Conservation (phyloP, 768 basidiomycete species). For the Russula emetica region DNA sequence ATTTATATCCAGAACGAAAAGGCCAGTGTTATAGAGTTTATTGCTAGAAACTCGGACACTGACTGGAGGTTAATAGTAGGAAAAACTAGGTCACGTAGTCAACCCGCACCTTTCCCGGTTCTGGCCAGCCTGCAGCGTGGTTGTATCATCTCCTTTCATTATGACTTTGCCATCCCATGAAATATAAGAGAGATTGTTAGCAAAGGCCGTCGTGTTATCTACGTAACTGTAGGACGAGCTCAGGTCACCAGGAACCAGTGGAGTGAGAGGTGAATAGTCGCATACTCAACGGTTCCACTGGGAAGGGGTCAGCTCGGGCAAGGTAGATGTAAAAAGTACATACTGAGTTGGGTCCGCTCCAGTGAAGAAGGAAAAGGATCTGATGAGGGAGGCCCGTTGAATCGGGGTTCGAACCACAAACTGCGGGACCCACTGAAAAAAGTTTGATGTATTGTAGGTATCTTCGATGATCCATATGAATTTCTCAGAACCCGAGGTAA, state of each 20-base stretch:
- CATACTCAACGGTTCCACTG: slow-evolving; percentile 71
- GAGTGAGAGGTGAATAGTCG: slow-evolving; percentile 13
- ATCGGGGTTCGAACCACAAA: not conserved
- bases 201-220: slow-evolving; percentile 49
- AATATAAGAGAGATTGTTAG: slow-evolving; percentile 52
- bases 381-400: slow-evolving; percentile 6
- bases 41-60: slow-evolving; percentile 76
- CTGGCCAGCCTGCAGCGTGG: slow-evolving; percentile 47
- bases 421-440: slow-evolving; percentile 25
- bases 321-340: slow-evolving; percentile 20
- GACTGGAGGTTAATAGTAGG: not conserved
- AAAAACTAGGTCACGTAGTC: not conserved
- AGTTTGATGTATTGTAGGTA: slow-evolving; percentile 25
- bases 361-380: slow-evolving; percentile 21
- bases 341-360: slow-evolving; percentile 21
- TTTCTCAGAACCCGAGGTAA: slow-evolving; percentile 3
- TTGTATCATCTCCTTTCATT: slow-evolving; percentile 75
- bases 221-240: slow-evolving; percentile 50
- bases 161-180: slow-evolving; percentile 55
- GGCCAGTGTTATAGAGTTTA: slow-evolving; percentile 62
- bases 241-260: not conserved
- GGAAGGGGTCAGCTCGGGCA: slow-evolving; percentile 13
- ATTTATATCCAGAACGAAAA: slow-evolving; percentile 80
- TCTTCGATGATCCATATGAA: slow-evolving; percentile 27
- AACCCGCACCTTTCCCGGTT: slow-evolving; percentile 56